A percentile compares a stretch with the other conserved stretches of the same genome.
Evolutionary conservation across 2,329 filamentous ascomycete genomes (phyloP).

Genomic region (Fusarium pseudocircinatum): DNA sequence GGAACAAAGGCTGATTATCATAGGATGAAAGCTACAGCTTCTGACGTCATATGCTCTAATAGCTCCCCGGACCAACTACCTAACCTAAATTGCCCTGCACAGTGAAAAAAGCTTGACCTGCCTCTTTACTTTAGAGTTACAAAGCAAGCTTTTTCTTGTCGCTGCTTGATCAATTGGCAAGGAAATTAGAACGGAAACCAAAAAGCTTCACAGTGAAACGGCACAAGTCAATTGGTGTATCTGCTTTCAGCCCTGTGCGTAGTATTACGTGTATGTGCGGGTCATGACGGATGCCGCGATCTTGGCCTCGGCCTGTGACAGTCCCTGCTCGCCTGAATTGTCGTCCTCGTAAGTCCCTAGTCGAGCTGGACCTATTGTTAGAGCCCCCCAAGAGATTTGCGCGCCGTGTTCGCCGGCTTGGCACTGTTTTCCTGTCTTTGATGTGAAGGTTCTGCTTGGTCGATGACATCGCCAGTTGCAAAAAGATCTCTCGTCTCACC

Average conservation of each 20-base stretch:
- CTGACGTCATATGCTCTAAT: conserved; percentile 29
- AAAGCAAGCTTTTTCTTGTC: conserved; percentile 22
- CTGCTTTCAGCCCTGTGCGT: conserved; percentile 29
- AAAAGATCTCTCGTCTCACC: conserved; percentile 7
- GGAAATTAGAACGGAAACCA: not conserved
- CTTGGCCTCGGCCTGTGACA: conserved; percentile 4
- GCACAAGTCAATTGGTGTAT: conserved; percentile 13
- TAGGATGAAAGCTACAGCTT: not conserved
- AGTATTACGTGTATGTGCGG: conserved; percentile 35
- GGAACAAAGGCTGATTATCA: not conserved
- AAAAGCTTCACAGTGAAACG: not conserved
- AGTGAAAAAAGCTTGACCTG: not conserved
- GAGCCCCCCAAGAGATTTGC: conserved; percentile 14
- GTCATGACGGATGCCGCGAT: conserved; percentile 34
- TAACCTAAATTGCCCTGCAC: not conserved
- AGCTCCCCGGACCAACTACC: not conserved
- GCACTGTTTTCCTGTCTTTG: conserved; percentile 17
- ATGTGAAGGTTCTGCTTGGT: conserved; percentile 2
- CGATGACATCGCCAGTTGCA: conserved; percentile 21
- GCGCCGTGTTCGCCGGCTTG: conserved; percentile 35
- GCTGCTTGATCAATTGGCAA: not conserved
- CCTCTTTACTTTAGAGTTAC: conserved; percentile 15
- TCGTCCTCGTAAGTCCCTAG: not conserved
- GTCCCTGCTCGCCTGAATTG: conserved; percentile 1
- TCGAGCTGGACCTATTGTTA: not conserved